Conservation (phyloP, 2,329 filamentous ascomycete species). For the Sporothrix curviconia region DNA sequence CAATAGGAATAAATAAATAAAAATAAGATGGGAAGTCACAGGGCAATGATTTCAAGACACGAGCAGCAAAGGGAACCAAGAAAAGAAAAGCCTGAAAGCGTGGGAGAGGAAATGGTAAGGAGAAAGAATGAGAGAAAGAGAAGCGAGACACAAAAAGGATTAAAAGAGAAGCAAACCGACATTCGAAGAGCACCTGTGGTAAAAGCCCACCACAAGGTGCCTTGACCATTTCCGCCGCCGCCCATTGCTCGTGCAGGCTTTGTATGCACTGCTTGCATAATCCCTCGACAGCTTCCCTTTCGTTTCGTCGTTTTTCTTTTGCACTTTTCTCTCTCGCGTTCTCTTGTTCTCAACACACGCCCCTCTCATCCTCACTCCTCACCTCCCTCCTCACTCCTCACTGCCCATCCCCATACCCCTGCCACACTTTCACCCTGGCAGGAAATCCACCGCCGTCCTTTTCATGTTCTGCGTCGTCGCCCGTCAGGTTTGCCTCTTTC, state of each 20-base stretch:
- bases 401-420: not conserved
- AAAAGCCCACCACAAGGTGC: not conserved
- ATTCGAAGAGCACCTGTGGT: too few relatives aligned
- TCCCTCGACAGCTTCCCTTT: too few relatives aligned
- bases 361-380: not conserved
- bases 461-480: not conserved
- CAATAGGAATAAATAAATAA: not conserved
- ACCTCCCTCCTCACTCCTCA: not conserved
- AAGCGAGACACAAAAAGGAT: not conserved
- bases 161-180: not conserved
- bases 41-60: not conserved
- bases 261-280: not conserved
- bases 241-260: not conserved
- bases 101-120: not conserved
- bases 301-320: too few relatives aligned
- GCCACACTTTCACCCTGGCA: not conserved
- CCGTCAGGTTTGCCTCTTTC: not conserved
- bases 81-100: not conserved
- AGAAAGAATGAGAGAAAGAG: not conserved
- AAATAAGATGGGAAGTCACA: conserved; percentile 1
- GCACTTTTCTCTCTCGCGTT: not conserved
- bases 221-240: not conserved
- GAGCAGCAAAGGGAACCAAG: not conserved
- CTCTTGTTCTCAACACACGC: not conserved
- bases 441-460: not conserved